Conservation (phyloP, 2,329 filamentous ascomycete genomes). For the Colletotrichum endophyticum region DNA sequence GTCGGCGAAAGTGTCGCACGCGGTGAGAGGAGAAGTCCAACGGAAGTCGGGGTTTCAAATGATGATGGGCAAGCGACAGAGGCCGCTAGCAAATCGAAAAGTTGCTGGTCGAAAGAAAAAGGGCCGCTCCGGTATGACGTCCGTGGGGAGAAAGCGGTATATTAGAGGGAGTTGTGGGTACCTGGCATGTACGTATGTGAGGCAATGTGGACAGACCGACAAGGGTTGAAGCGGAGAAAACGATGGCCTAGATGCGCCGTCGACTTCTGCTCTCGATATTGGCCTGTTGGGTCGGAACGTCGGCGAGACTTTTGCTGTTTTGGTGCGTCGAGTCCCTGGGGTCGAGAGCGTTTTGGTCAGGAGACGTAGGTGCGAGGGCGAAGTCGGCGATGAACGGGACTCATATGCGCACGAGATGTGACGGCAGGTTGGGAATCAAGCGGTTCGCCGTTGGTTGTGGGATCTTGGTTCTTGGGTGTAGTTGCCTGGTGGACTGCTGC, state of each 20-base stretch:
- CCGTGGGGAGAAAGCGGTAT: conserved; percentile 19
- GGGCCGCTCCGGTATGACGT: conserved; percentile 14
- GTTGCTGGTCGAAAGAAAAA: background rate
- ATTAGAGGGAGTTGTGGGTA: conserved; percentile 20
- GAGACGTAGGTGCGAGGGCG: background rate
- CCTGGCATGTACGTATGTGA: conserved; percentile 12
- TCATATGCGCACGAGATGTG: background rate
- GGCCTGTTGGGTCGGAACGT: background rate
- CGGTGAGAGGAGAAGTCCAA: background rate
- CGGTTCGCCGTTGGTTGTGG: background rate
- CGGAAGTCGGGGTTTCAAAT: background rate
- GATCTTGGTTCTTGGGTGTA: background rate
- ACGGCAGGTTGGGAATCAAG: background rate
- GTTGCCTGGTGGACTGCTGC: background rate
- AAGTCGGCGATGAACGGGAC: background rate
- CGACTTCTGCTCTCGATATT: background rate
- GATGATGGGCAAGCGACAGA: conserved; percentile 3
- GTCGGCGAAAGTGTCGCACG: conserved; percentile 8
- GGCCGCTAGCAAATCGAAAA: conserved; percentile 10
- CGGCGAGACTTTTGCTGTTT: background rate
- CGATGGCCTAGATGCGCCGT: conserved; percentile 10
- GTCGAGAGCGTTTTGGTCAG: background rate
- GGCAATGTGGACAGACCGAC: conserved; percentile 11
- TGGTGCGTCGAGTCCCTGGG: background rate
- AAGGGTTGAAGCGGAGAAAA: conserved; percentile 9